Base-by-base conservation (phyloP, 306 rosid genomes). In the Glycyrrhiza uralensis region DNA sequence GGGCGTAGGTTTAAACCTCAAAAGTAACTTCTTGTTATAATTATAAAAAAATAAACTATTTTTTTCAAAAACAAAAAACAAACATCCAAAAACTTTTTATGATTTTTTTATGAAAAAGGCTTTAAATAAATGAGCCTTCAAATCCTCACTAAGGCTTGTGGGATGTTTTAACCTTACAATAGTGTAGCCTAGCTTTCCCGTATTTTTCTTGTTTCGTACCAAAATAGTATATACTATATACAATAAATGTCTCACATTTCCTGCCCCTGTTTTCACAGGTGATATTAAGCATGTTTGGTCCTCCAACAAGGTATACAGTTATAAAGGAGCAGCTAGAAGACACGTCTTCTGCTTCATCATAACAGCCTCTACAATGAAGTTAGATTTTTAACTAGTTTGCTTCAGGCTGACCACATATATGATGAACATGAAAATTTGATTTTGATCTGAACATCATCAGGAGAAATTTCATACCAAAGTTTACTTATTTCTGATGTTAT, bases 241-340 rank as follows among this genome's bases (percentile, higher is more conserved):
- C 59, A 58, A 15, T 39, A 33, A 29, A 50, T 56, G 56, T 45
- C 74, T 79, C 47, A 74, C 29, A 30, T 60, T 70, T 35, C 20
- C 52, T 47, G 55, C 56, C 61, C 30, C 41, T 26, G 39, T 82
- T 66, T 76, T 38, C 28, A 38, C 87, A 94, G 98, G 98, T 94
- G 45, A 52, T 81, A 9, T 80, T 94, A 84, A 94, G 98, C 62
- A 30, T 94, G 86, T 70, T 91, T 75, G 98, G 98, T 64, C 97
- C 98, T 67, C 87, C 88, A 22, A 56, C 87, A 17, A 87, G 76
- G 76, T 72, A 74, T 61, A 61, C 66, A 49, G 70, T 45, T 39
- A 33, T 47, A 6, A 81, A 75, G 69, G 77, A 82, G 55, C 75
- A 70, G 73, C 72, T 11, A 54, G 87, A 79, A 20, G 85, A 68